Percentiles rank a stretch among this genome's conserved stretches.
phyloP scores from a whole-genome alignment of 2,329 filamentous ascomycete species.

The Xylaria polymorpha region DNA sequence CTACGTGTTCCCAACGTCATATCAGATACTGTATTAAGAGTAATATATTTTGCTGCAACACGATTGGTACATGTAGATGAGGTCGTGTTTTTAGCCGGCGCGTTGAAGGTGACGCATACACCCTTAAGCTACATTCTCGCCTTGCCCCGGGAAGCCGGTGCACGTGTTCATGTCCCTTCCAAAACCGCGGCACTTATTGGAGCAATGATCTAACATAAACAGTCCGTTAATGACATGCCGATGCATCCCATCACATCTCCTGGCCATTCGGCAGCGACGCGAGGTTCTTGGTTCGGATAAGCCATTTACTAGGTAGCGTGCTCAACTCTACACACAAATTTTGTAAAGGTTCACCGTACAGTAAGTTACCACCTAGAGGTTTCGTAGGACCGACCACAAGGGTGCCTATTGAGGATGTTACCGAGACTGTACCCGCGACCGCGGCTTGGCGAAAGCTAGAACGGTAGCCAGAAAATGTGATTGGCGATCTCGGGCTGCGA shows the following conservation, averaged over 20 bases:
- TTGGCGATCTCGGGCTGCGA: background rate
- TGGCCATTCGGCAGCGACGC: background rate
- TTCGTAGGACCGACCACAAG: background rate
- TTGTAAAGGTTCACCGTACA: no score
- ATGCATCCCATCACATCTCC: background rate
- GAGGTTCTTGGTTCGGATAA: background rate
- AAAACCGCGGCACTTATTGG: background rate
- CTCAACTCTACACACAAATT: background rate
- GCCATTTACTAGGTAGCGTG: background rate
- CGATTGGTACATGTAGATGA: slow-evolving; percentile 34
- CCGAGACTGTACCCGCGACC: background rate
- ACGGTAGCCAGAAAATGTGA: background rate
- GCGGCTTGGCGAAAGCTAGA: background rate
- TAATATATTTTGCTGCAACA: slow-evolving; percentile 24
- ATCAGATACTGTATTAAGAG: slow-evolving; percentile 3
- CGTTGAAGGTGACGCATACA: background rate
- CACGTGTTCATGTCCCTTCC: slow-evolving; percentile 4
- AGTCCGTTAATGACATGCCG: background rate
- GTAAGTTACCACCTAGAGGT: background rate
- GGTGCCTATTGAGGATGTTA: background rate
- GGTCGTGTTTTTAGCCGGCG: slow-evolving; percentile 27
- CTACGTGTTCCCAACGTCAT: background rate
- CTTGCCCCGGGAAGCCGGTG: background rate
- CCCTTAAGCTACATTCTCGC: background rate
- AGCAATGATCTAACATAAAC: background rate